Percentiles rank a stretch among this genome's conserved stretches.
phyloP scores from a whole-genome alignment of 2,329 filamentous ascomycete genomes.

The Curvularia sp. region DNA sequence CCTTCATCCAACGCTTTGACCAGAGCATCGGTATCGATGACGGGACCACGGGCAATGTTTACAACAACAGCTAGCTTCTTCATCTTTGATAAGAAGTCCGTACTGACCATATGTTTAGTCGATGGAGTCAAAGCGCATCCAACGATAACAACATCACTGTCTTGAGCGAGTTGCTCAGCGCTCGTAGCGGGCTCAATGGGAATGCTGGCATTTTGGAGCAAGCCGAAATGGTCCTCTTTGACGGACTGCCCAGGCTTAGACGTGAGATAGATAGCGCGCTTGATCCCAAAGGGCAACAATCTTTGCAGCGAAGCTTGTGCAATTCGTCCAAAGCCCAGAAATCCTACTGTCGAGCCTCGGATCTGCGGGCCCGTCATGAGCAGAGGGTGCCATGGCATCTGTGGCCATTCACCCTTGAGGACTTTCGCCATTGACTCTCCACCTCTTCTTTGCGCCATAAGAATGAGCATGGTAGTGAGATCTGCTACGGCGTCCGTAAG shows the following conservation, averaged over 20 bases:
- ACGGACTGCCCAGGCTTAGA: slow-evolving; percentile 35
- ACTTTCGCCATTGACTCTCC: slow-evolving; percentile 40
- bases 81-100: slow-evolving; percentile 55
- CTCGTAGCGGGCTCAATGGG: slow-evolving; percentile 31
- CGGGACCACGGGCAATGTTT: slow-evolving; percentile 64
- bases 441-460: slow-evolving; percentile 43
- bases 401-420: slow-evolving; percentile 36
- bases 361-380: slow-evolving; percentile 43
- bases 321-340: slow-evolving; percentile 43
- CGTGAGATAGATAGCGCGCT: slow-evolving; percentile 35
- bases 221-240: slow-evolving; percentile 35
- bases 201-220: slow-evolving; percentile 27
- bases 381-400: slow-evolving; percentile 43
- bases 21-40: slow-evolving; percentile 63
- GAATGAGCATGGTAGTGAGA: slow-evolving; percentile 41
- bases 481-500: slow-evolving; percentile 45
- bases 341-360: slow-evolving; percentile 35
- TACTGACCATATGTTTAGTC: slow-evolving; percentile 40
- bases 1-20: slow-evolving; percentile 59
- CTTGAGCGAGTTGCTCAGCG: slow-evolving; percentile 35
- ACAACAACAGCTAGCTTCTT: slow-evolving; percentile 62
- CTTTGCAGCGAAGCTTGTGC: slow-evolving; percentile 37
- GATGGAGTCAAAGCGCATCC: slow-evolving; percentile 38
- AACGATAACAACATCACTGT: slow-evolving; percentile 43
- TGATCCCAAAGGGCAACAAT: slow-evolving; percentile 40